Conservation (phyloP, 2,329 filamentous ascomycete species). For the Penicillium sp. region DNA sequence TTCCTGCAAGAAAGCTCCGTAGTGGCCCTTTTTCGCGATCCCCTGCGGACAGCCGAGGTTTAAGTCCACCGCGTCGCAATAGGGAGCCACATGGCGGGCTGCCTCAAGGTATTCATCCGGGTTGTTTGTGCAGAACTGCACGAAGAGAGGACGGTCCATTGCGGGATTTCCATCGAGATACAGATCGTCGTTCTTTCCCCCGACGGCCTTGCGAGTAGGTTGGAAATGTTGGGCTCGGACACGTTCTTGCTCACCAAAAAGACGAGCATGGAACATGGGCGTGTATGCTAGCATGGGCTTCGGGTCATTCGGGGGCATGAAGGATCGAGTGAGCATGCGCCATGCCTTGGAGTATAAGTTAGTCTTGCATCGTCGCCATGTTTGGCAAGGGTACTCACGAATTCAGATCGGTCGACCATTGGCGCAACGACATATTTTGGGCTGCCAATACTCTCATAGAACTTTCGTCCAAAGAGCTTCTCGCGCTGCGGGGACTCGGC, state of each 20-base stretch:
- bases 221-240: constrained; percentile 84
- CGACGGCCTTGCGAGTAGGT: constrained; percentile 51
- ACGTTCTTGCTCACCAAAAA: constrained; percentile 74
- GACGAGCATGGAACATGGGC: constrained; percentile 92
- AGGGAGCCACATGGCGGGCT: constrained; percentile 74
- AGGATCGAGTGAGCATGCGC: constrained; percentile 94
- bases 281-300: constrained; percentile 79
- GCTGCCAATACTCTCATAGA: constrained; percentile 92
- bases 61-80: constrained; percentile 93
- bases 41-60: constrained; percentile 96
- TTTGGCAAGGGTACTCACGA: constrained; percentile 60
- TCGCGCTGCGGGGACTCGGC: constrained; percentile 17
- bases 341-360: constrained; percentile 66
- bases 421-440: constrained; percentile 90
- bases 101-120: constrained; percentile 58
- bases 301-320: constrained; percentile 68
- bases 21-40: constrained; percentile 86
- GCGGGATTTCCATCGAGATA: constrained; percentile 85
- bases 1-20: constrained; percentile 93
- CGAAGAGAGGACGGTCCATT: constrained; percentile 85
- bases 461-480: constrained; percentile 81
- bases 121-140: constrained; percentile 78
- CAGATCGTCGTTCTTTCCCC: constrained; percentile 27
- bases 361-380: neutral
- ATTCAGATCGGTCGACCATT: constrained; percentile 98